Percentiles rank a stretch among this genome's conserved stretches.
These are phyloP conservation scores for Xylaria sp. DNA, from an alignment of 2,329 filamentous ascomycete genomes.

Conservation along the genomic window DNA sequence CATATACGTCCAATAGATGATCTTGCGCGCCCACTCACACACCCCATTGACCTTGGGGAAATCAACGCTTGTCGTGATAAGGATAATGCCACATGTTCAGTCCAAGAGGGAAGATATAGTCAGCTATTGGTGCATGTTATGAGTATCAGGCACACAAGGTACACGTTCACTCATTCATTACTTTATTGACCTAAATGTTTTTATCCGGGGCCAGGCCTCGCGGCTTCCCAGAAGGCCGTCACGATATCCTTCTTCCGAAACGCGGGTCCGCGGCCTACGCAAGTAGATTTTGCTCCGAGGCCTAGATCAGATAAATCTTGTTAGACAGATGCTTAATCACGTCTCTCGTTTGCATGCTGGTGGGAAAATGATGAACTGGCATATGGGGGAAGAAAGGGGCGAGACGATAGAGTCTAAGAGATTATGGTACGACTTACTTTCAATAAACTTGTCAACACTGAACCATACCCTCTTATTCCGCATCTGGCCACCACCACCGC, in stretches of 20 bases:
- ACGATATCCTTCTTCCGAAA: constrained; percentile 48
- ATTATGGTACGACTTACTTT: constrained; percentile 28
- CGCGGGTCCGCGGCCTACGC: constrained; percentile 47
- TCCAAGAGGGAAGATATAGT: neutral
- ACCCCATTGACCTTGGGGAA: neutral
- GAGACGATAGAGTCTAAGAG: too few relatives aligned
- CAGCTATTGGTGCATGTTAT: neutral
- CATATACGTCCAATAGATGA: neutral
- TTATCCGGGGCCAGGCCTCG: constrained; percentile 35
- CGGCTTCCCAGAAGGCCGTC: constrained; percentile 47
- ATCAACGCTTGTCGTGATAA: neutral
- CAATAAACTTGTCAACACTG: constrained; percentile 35
- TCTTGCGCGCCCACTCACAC: neutral
- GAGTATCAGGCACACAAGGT: neutral
- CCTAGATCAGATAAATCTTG: constrained; percentile 35
- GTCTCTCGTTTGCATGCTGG: neutral
- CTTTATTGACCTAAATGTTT: neutral
- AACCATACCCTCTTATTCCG: constrained; percentile 37
- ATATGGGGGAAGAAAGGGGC: too few relatives aligned
- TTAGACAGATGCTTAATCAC: neutral
- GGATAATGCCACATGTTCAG: neutral
- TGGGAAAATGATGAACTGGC: neutral
- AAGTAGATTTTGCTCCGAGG: constrained; percentile 43
- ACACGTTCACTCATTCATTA: neutral
- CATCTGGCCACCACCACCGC: constrained; percentile 9